phyloP scores from a whole-genome alignment of 805 yeast species.

The Yamadazyma sp. region DNA sequence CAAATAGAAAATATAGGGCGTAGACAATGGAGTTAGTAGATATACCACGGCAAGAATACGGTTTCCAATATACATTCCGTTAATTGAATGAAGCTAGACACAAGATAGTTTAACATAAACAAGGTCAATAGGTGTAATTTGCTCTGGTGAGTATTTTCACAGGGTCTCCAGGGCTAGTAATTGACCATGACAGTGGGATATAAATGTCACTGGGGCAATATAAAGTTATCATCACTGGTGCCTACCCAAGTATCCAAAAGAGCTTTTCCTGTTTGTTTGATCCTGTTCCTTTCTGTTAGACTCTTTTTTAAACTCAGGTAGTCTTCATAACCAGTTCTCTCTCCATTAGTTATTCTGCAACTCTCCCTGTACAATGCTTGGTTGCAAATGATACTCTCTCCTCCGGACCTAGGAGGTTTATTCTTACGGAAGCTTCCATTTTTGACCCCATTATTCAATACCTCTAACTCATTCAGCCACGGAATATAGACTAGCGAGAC shows the following conservation, averaged over 20 bases:
- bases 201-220: no score
- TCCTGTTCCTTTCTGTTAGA: conserved; percentile 12
- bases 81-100: no score
- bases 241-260: conserved; percentile 47
- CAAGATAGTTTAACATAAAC: no score
- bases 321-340: conserved; percentile 8
- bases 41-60: no score
- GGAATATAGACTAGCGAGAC: conserved; percentile 29
- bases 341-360: not conserved
- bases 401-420: conserved; percentile 43
- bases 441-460: conserved; percentile 57
- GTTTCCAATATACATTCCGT: no score
- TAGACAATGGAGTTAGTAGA: no score
- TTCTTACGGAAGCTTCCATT: conserved; percentile 55
- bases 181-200: no score
- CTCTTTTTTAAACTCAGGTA: conserved; percentile 34
- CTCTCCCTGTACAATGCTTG: conserved; percentile 9
- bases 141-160: no score
- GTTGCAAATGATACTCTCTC: conserved; percentile 42
- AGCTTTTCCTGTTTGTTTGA: conserved; percentile 12
- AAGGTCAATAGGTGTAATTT: no score
- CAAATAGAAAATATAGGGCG: no score
- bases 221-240: conserved; percentile 46
- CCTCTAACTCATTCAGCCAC: conserved; percentile 28
- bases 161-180: no score